Percentiles rank a stretch among this genome's conserved stretches.
Evolutionary conservation across 2,329 filamentous ascomycete species (phyloP).

Genomic region (Beauveria scarabaeidicola): DNA sequence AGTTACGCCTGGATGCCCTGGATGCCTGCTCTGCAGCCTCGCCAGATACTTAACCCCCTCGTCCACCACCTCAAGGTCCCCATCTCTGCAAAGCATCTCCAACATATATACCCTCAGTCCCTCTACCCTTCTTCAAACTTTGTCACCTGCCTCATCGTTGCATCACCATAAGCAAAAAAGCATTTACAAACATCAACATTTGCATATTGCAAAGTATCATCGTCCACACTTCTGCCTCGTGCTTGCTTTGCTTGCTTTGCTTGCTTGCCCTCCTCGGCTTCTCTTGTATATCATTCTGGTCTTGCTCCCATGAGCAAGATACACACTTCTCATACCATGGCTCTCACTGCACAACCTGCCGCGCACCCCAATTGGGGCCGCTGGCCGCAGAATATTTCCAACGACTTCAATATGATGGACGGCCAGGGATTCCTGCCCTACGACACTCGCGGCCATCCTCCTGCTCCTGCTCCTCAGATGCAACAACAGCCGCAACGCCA

Average conservation of each 20-base stretch:
- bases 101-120: constrained; percentile 12
- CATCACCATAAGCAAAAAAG: not conserved
- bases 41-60: constrained; percentile 11
- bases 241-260: constrained; percentile 2
- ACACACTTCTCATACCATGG: constrained; percentile 27
- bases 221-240: not conserved
- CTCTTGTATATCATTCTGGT: constrained; percentile 2
- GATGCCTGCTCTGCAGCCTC: constrained; percentile 6
- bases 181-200: not conserved
- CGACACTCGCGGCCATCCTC: constrained; percentile 30
- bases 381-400: constrained; percentile 42
- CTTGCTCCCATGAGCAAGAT: constrained; percentile 6
- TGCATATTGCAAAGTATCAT: not conserved
- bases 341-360: constrained; percentile 38
- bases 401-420: constrained; percentile 42
- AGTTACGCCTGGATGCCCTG: constrained; percentile 1
- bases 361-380: constrained; percentile 44
- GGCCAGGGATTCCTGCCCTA: constrained; percentile 39
- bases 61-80: not conserved
- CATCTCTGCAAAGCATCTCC: not conserved
- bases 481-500: constrained; percentile 28
- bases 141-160: not conserved
- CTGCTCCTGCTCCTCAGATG: constrained; percentile 26
- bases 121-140: constrained; percentile 5
- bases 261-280: not conserved